These are phyloP conservation scores for Leishmania tarentolae DNA, from an alignment of 208 protist genomes.

Conservation along the genomic window DNA sequence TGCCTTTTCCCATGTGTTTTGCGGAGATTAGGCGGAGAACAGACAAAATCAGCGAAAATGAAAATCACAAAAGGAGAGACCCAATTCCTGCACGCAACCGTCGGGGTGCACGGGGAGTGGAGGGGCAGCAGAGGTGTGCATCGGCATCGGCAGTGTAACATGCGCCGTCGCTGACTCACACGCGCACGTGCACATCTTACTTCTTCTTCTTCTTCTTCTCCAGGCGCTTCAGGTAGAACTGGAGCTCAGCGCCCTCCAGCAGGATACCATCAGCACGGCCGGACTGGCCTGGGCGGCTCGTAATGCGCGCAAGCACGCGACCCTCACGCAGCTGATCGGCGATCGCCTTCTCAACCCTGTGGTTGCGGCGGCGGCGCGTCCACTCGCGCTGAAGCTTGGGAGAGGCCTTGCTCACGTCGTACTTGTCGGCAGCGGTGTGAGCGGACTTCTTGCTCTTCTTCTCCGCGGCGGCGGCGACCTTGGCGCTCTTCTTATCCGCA, in stretches of 20 bases:
- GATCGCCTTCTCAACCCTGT: slow-evolving; percentile 87
- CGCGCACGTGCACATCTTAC: slow-evolving; percentile 26
- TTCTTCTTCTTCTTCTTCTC: slow-evolving; percentile 99
- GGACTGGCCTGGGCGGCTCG: slow-evolving; percentile 98
- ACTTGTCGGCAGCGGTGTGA: slow-evolving; percentile 58
- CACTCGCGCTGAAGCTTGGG: slow-evolving; percentile 79
- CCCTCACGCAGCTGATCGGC: slow-evolving; percentile 95
- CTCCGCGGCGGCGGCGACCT: slow-evolving; percentile 22
- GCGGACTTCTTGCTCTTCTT: slow-evolving; percentile 75
- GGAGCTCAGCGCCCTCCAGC: slow-evolving; percentile 99
- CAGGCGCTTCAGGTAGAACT: slow-evolving; percentile 99
- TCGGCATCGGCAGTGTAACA: background rate
- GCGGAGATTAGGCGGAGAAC: background rate
- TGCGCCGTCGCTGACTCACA: background rate
- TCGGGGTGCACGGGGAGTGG: no score
- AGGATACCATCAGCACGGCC: slow-evolving; percentile 98
- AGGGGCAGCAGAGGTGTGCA: background rate
- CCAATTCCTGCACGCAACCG: background rate
- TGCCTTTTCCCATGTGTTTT: background rate
- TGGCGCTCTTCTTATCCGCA: slow-evolving; percentile 79
- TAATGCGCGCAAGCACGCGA: slow-evolving; percentile 94
- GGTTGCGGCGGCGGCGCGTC: slow-evolving; percentile 58
- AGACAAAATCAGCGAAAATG: slow-evolving; percentile 2
- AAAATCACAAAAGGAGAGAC: background rate
- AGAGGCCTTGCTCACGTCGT: slow-evolving; percentile 76